A percentile compares a stretch with the other conserved stretches of the same genome.
Conservation (phyloP, 176 grass and related monocot species). For the Hordeum marinum region DNA sequence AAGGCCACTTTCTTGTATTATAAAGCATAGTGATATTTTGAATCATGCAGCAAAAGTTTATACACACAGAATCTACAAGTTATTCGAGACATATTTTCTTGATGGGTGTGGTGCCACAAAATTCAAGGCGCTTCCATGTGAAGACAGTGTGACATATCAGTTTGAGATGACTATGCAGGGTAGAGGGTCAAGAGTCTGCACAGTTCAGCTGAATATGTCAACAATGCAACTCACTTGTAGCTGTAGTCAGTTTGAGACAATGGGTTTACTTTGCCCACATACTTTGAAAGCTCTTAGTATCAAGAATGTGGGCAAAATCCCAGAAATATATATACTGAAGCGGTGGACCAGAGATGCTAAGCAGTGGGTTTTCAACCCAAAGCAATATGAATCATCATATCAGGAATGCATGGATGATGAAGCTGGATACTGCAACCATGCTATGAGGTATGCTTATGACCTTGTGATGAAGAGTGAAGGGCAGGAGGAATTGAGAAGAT, state of each 20-base stretch:
- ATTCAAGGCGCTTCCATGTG: constrained; percentile 49
- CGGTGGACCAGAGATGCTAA: constrained; percentile 81
- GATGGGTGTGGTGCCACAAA: constrained; percentile 74
- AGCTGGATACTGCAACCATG: constrained; percentile 57
- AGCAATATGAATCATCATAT: constrained; percentile 52
- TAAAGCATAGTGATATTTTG: constrained; percentile 78
- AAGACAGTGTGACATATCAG: constrained; percentile 41
- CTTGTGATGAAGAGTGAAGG: constrained; percentile 75
- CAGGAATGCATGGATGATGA: constrained; percentile 54
- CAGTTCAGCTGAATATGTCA: constrained; percentile 46
- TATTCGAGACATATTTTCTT: constrained; percentile 81
- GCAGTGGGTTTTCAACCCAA: constrained; percentile 58
- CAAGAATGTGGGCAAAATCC: constrained; percentile 65
- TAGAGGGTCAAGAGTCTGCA: constrained; percentile 58
- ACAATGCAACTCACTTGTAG: constrained; percentile 50
- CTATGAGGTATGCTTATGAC: constrained; percentile 77
- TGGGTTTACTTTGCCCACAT: constrained; percentile 81
- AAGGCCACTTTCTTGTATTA: constrained; percentile 51
- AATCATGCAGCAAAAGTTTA: constrained; percentile 74
- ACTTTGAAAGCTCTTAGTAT: constrained; percentile 68
- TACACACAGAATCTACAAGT: constrained; percentile 79
- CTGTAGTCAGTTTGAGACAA: constrained; percentile 78
- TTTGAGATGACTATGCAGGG: constrained; percentile 88
- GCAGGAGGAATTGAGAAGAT: constrained; percentile 52
- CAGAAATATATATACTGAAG: constrained; percentile 71